These are phyloP conservation scores for Terfezia boudieri DNA, from an alignment of 495 filamentous ascomycete species.

Conservation along the genomic window DNA sequence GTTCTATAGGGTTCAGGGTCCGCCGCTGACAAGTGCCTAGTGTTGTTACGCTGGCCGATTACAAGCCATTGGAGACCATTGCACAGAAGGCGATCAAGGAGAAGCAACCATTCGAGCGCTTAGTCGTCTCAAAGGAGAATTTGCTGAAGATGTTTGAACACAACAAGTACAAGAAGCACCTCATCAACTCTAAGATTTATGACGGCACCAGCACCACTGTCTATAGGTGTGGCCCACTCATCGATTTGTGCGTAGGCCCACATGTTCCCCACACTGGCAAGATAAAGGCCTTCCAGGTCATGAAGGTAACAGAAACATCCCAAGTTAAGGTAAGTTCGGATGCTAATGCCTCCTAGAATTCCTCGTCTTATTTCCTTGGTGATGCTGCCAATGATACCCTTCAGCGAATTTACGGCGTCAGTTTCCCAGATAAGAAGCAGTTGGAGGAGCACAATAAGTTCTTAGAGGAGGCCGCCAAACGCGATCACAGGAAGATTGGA, in stretches of 20 bases:
- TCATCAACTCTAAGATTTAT: slow-evolving; percentile 78
- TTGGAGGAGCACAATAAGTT: slow-evolving; percentile 80
- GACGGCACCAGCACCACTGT: slow-evolving; percentile 82
- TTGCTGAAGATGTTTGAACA: slow-evolving; percentile 89
- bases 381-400: slow-evolving; percentile 80
- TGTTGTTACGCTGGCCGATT: slow-evolving; percentile 52
- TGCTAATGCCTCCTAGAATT: slow-evolving; percentile 36
- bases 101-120: slow-evolving; percentile 82
- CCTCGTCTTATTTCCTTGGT: slow-evolving; percentile 88
- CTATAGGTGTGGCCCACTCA: slow-evolving; percentile 63
- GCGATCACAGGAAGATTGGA: slow-evolving; percentile 77
- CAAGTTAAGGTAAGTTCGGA: background rate
- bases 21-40: slow-evolving; percentile 16
- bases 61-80: slow-evolving; percentile 55
- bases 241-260: slow-evolving; percentile 59
- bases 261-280: slow-evolving; percentile 84
- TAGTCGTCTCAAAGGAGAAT: slow-evolving; percentile 70
- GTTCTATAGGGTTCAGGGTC: background rate
- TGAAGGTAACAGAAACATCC: slow-evolving; percentile 32
- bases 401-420: slow-evolving; percentile 87
- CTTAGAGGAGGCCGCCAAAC: slow-evolving; percentile 85
- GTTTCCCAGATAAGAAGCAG: slow-evolving; percentile 89
- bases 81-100: slow-evolving; percentile 70
- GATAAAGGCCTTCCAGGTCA: slow-evolving; percentile 81
- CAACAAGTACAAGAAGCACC: slow-evolving; percentile 89